These are phyloP conservation scores for Colletotrichum sp. DNA, from an alignment of 2,329 filamentous ascomycete genomes.

Conservation along the genomic window DNA sequence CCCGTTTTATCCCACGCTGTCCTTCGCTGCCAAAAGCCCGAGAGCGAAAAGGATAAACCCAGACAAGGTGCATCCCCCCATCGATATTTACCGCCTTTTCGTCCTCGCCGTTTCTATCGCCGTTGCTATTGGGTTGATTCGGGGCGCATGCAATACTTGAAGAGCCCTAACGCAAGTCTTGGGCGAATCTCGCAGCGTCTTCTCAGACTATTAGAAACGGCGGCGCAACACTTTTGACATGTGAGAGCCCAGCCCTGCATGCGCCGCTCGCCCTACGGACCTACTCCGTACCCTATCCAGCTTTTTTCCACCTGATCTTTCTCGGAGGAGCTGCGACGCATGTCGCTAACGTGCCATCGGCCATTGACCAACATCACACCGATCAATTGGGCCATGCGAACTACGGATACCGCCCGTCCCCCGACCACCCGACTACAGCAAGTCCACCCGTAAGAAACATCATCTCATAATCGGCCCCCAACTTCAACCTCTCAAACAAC, in stretches of 20 bases:
- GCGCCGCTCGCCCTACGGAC: neutral
- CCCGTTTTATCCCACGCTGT: neutral
- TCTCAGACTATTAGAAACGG: neutral
- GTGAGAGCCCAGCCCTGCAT: slow-evolving; percentile 4
- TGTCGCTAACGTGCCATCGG: neutral
- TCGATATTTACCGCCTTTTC: slow-evolving; percentile 20
- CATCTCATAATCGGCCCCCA: neutral
- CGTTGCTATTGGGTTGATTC: neutral
- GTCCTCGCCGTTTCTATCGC: neutral
- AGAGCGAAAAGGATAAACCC: neutral
- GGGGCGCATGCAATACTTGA: neutral
- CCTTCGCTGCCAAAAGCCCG: neutral
- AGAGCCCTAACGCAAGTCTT: neutral
- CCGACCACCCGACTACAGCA: neutral
- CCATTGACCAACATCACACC: neutral
- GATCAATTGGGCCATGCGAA: neutral
- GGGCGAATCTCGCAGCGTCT: neutral
- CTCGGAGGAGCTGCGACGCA: neutral
- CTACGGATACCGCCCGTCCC: neutral
- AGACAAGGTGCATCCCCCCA: neutral
- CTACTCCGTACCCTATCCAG: neutral
- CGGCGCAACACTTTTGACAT: neutral
- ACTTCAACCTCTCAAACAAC: neutral
- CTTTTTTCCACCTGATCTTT: neutral
- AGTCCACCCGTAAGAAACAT: neutral